Evolutionary conservation across 352 stramenopile species (phyloP).

Genomic region (Pythium insidiosum): DNA sequence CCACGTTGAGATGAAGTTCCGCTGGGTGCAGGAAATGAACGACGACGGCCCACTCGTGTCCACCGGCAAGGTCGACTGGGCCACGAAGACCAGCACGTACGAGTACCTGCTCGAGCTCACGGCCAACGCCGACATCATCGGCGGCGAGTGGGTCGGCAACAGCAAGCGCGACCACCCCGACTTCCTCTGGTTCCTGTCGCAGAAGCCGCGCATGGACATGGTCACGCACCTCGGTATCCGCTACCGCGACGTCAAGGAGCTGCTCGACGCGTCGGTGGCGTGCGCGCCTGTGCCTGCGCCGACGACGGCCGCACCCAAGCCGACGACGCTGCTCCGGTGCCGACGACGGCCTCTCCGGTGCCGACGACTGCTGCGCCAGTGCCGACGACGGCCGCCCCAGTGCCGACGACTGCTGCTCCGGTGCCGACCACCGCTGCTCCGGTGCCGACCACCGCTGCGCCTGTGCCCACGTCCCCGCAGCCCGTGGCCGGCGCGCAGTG

Average conservation of each 20-base stretch:
- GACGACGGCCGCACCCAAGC: background rate
- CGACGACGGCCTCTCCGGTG: background rate
- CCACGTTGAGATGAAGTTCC: no score
- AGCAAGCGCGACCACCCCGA: background rate
- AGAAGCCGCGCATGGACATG: no score
- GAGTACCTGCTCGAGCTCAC: background rate
- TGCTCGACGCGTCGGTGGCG: no score
- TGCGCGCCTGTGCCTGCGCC: background rate
- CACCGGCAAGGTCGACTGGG: no score
- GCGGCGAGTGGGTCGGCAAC: background rate
- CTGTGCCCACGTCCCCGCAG: background rate
- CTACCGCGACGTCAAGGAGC: no score
- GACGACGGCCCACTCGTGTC: no score
- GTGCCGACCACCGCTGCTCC: background rate
- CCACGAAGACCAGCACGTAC: no score
- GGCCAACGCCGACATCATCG: background rate
- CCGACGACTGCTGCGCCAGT: background rate
- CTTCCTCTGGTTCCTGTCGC: background rate
- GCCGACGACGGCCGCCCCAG: slow-evolving; percentile 1
- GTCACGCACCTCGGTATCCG: no score
- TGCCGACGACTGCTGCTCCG: background rate
- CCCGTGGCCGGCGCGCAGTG: slow-evolving; percentile 9
- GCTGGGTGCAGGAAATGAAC: no score
- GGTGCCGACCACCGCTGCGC: background rate
- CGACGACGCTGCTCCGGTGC: background rate